These are phyloP conservation scores for Colletotrichum tamarilloi DNA, from an alignment of 2,329 filamentous ascomycete genomes.

Conservation along the genomic window DNA sequence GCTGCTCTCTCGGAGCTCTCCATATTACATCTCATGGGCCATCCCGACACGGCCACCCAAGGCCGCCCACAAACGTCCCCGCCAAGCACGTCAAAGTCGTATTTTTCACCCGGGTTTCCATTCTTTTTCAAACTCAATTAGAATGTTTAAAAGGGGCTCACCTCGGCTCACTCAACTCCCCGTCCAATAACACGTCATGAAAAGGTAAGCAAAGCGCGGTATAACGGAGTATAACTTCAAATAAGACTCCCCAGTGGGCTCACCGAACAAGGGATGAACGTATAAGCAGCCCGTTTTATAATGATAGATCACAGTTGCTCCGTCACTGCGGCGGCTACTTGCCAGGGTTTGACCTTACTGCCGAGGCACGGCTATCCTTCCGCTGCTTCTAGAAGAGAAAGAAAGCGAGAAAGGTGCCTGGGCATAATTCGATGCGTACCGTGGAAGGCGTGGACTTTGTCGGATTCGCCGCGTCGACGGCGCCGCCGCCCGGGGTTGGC, in stretches of 20 bases:
- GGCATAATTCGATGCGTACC: background rate
- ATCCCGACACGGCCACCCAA: background rate
- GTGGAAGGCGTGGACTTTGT: background rate
- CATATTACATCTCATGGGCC: background rate
- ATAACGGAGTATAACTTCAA: too few relatives aligned
- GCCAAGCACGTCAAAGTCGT: background rate
- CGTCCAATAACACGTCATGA: background rate
- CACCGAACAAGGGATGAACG: background rate
- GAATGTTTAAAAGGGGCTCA: background rate
- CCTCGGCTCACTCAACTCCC: background rate
- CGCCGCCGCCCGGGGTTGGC: slow-evolving; percentile 5
- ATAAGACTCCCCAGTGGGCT: background rate
- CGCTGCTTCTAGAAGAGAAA: background rate
- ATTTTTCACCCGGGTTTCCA: background rate
- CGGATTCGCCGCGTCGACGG: slow-evolving; percentile 15
- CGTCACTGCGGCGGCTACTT: background rate
- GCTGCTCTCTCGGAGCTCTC: background rate
- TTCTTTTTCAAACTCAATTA: background rate
- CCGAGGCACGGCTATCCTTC: background rate
- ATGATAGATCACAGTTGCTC: background rate
- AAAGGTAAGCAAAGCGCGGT: background rate
- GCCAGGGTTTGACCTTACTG: background rate
- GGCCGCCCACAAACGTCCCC: too few relatives aligned
- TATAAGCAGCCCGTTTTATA: background rate
- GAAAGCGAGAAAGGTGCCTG: background rate